Evolutionary conservation across 495 filamentous ascomycete genomes (phyloP), one percentile per base, ranked within the genome.

Genomic region (Penicilliopsis zonata): DNA sequence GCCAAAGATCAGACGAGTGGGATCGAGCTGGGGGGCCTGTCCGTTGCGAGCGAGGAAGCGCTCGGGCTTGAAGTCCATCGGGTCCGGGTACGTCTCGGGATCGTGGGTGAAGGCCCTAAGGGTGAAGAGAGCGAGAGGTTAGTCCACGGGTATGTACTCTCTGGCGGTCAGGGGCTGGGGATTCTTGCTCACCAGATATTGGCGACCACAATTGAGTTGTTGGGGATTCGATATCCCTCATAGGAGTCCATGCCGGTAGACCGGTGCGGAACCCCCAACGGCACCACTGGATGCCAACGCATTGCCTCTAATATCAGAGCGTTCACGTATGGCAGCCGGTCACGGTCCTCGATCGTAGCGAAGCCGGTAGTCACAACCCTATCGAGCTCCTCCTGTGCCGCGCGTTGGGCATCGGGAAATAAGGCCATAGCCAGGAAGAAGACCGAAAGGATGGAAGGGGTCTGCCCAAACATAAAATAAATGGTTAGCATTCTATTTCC

Each of bases 371-470:
- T 67, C 7, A 72, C 42, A 2, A 75, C 61, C 9, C 45, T 38
- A 41, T 78, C 73, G 24, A 82, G 50, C 41, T 81, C 74, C 5
- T 57, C 65, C 38, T 72, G 72, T 3, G 73, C 72, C 16, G 63
- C 68, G 12, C 46, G 41, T 31, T 71, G 67, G 0, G 64, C 65
- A 0, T 67, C 53, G 0, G 71, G 70, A 41, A 52, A 67, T 3
- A 67, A 18, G 0, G 43, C 50, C 58, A 70, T 65, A 5, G 63
- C 66, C 1, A 67, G 41, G 44, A 68, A 56, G 36, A 72, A 67
- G 17, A 46, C 39, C 26, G 36, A 22, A 15, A 68, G 37, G 2
- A 40, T 21, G 0, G 50, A 48, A 13, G 52, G 48, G 1, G 50
- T 55, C 49, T 53, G 15, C 34, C 3, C 5, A 14, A 24, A n/a